Evolutionary conservation across 331 rosid species (phyloP).

Genomic region (Dryas integrifolia): DNA sequence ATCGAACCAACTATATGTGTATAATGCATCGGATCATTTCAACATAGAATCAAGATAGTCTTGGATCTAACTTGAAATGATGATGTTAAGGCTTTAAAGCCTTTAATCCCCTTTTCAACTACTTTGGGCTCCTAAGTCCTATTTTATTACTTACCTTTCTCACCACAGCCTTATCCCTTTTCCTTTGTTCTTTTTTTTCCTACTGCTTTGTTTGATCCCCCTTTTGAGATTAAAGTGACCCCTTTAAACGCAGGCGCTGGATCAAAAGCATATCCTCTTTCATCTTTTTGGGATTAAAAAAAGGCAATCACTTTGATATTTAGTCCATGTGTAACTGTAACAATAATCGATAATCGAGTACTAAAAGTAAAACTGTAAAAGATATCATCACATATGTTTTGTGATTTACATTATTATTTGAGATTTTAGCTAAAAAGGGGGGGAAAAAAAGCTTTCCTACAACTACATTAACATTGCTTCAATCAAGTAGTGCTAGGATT

Average conservation of each 20-base stretch:
- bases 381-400: too few relatives aligned
- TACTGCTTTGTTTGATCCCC: not conserved
- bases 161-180: not conserved
- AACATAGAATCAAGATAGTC: not conserved
- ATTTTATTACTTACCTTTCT: not conserved
- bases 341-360: not conserved
- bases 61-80: slow-evolving; percentile 12
- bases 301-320: not conserved
- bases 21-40: not conserved
- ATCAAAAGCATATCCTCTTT: slow-evolving; percentile 21
- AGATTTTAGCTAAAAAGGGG: too few relatives aligned
- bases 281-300: slow-evolving; percentile 1
- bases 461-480: too few relatives aligned
- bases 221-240: slow-evolving; percentile 9
- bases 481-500: too few relatives aligned
- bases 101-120: not conserved
- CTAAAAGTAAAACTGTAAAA: too few relatives aligned
- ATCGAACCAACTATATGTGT: too few relatives aligned
- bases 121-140: not conserved
- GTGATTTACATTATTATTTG: too few relatives aligned
- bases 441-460: too few relatives aligned
- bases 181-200: not conserved
- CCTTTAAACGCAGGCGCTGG: slow-evolving; percentile 13
- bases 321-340: not conserved
- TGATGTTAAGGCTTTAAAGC: not conserved